Evolutionary conservation across 176 grass and related monocot species (phyloP).

Genomic region (Juncus effusus): DNA sequence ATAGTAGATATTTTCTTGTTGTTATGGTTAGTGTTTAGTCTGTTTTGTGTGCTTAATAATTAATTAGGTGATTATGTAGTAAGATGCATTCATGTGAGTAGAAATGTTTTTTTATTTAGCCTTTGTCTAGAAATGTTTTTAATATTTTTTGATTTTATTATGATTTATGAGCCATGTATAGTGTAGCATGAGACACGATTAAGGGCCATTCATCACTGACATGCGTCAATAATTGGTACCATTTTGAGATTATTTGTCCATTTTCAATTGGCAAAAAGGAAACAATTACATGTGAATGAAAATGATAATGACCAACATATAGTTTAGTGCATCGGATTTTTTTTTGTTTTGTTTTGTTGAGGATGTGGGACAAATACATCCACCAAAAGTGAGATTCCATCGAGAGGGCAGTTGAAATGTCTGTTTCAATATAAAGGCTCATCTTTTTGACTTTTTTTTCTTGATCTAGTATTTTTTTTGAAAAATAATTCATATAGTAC

Average conservation of each 20-base stretch:
- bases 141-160: neutral
- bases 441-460: neutral
- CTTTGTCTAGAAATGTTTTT: slow-evolving; percentile 13
- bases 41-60: slow-evolving; percentile 9
- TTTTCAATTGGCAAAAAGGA: neutral
- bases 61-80: slow-evolving; percentile 2
- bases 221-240: neutral
- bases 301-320: neutral
- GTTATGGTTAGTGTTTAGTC: slow-evolving; percentile 4
- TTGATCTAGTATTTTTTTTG: neutral
- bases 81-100: neutral
- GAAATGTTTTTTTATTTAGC: neutral
- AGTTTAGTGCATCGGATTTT: neutral
- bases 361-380: slow-evolving; percentile 26
- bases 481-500: neutral
- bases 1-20: neutral
- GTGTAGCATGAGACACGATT: neutral
- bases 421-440: slow-evolving; percentile 26
- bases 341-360: neutral
- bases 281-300: neutral
- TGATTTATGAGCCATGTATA: too few species aligned
- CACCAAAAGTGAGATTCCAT: slow-evolving; percentile 26
- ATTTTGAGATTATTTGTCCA: neutral
- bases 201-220: neutral
- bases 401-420: slow-evolving; percentile 16